Base-by-base conservation (phyloP, 371 early-diverging fungal species). In the Mucor saturninus region DNA sequence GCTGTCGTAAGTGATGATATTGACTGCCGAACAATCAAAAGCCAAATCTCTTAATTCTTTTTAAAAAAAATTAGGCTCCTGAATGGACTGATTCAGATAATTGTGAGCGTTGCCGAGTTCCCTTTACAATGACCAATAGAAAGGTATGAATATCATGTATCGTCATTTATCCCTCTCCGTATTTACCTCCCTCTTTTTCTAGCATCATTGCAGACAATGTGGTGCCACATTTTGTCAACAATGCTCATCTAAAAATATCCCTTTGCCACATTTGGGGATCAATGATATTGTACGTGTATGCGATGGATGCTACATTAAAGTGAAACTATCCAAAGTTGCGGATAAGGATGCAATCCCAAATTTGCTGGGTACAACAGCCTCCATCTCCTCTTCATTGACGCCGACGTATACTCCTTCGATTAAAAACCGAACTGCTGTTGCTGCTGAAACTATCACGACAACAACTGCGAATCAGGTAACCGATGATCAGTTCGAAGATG, bases 171-270 rank as follows among this genome's bases (percentile, higher is more conserved):
- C 38, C 26, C 48, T 35, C 38, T 49, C 21, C 7, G 0, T 35
- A 51, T 48, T 26, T 31, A 13, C 14, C 9, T 40, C 8, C 49
- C 59, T 15, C 43, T 43, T 10, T 46, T 35, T 8, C 57, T 15
- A 84, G 83, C 98, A 98, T 76, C 98, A 98, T 74, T 98, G 98
- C 69, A 87, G 98, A 71, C 92, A 95, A 66, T 98, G 98, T 74
- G 98, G 98, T 8, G 81, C 89, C 42, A 94, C 94, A 5, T 97
- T 91, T 66, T 96, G 97, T 73, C 88, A 91, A 35, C 84, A 89
- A 45, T 98, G 98, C 71, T 96, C 96, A 5, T 88, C 93, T 32
- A 94, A 94, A 71, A 88, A 70, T 4, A 68, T 91, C 30, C 77
- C 95, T 4, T 78, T 97, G 35, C 94, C 95, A 4, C 89, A 93